Evolutionary conservation across 1,284 basidiomycete species (phyloP).

Genomic region (Pseudozyma thailandica): DNA sequence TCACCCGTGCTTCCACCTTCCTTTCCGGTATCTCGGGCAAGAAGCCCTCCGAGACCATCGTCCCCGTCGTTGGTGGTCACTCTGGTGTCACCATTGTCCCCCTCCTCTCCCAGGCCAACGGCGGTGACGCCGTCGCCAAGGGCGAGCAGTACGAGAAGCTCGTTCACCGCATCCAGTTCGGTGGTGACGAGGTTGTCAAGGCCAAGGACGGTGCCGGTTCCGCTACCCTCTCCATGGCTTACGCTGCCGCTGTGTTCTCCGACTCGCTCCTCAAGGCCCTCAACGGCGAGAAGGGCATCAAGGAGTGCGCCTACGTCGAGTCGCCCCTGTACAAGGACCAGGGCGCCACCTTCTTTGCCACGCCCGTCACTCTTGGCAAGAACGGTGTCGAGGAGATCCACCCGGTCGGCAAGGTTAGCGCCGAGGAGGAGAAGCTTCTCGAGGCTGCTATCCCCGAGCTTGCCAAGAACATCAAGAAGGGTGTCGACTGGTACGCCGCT

Average conservation of each 20-base stretch:
- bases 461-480: conserved; percentile 68
- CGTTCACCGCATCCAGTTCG: conserved; percentile 85
- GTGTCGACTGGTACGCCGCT: conserved; percentile 62
- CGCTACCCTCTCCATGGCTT: conserved; percentile 90
- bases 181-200: conserved; percentile 92
- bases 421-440: conserved; percentile 68
- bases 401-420: conserved; percentile 61
- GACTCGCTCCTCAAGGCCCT: conserved; percentile 87
- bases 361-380: conserved; percentile 62
- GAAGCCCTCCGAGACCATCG: conserved; percentile 75
- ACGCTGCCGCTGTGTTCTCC: conserved; percentile 71
- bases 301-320: conserved; percentile 86
- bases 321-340: conserved; percentile 77
- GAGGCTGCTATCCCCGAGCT: conserved; percentile 66
- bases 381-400: conserved; percentile 67
- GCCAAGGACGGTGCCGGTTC: conserved; percentile 88
- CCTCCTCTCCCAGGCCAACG: conserved; percentile 88
- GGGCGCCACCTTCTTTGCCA: conserved; percentile 73
- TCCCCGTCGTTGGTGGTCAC: conserved; percentile 95
- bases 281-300: conserved; percentile 86
- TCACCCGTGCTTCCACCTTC: conserved; percentile 94
- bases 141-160: conserved; percentile 72
- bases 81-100: conserved; percentile 96
- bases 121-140: conserved; percentile 73
- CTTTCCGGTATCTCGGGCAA: conserved; percentile 76